Base-by-base conservation (phyloP, 495 filamentous ascomycete genomes). In the Usnea hakonensis region DNA sequence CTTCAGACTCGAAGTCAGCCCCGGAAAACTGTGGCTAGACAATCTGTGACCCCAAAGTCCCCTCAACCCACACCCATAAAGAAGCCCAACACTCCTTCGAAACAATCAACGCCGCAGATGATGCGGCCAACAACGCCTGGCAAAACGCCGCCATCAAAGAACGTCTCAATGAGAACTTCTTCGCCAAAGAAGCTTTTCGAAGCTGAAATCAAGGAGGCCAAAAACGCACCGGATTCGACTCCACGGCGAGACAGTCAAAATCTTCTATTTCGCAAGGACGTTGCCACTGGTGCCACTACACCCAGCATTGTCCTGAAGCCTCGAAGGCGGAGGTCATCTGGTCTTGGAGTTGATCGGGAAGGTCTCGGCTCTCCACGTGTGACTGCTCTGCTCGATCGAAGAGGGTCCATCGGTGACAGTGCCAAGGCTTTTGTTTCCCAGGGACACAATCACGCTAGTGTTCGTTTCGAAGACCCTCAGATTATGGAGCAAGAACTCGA, bases 281-380 rank as follows among this genome's bases (percentile, higher is more conserved):
- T 89, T 11, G 69, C 69, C 5, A 85, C 81, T 21, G 87, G 86
- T 9, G 63, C 79, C 19, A 79, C 77, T 16, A 86, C 85, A 2
- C 87, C 87, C 41, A 82, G 77, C 21, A 80, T 89, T 61, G 74
- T 89, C 23, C 68, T 90, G 26, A 87, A 83, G 5, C 88, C 89
- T 14, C 81, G 83, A 43, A 77, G 69, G 28, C 75, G 81, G 23
- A 81, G 83, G 46, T 85, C 87, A 32, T 89, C 87, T 8, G 90
- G 89, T 5, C 70, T 92, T 62, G 90, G 90, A 14, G 85, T 85
- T 65, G 89, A 91, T 66, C 84, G 81, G 62, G 76, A 83, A 65
- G 89, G 90, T 6, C 81, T 94, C 56, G 90, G 90, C 26, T 95
- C 90, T 5, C 90, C 90, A 10, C 83, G 81, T 19, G 83, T 95